Base-by-base conservation (phyloP, 176 grass and related monocot species). In the Stipa capillata region DNA sequence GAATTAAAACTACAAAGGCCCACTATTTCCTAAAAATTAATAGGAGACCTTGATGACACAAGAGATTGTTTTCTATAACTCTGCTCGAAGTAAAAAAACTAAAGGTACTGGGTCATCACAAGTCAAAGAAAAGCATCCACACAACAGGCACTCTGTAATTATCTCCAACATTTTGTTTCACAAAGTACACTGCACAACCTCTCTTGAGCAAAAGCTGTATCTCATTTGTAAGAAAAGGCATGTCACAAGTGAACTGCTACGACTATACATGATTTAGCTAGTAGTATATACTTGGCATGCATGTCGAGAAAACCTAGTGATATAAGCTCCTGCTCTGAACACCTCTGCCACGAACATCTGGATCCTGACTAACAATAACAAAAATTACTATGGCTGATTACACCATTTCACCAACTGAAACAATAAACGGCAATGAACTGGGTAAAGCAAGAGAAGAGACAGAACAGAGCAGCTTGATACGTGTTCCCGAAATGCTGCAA, bases 271-370 rank as follows among this genome's bases (percentile, higher is more conserved):
- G 17, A 42, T 72, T 71, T 16, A 10, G n/a, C n/a, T n/a, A n/a
- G n/a, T 71, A 43, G 73, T 73, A 40, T 73, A 65, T 84, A 88
- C 50, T 84, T 18, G 44, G 60, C 40, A 60, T 62, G 76, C 24
- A 74, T 62, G 81, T 36, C 29, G 21, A 69, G 66, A 79, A 74
- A 79, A 79, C 52, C 59, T 79, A 84, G 81, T 74, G 76, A 69
- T 3, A 51, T 49, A 75, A 0, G 33, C 69, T 53, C 76, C 81
- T 62, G 86, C 80, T 79, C 86, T 74, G 86, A 88, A 29, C 53
- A 80, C 76, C 69, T 28, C 42, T 40, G 61, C 21, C 24, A 80
- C 67, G 74, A 88, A n/a, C 86, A 88, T 88, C 69, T 80, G 86
- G 76, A n/a, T 1, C 69, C 17, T 74, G 40, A 41, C 69, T 88